A percentile compares a stretch with the other conserved stretches of the same genome.
These are phyloP conservation scores for Paramecium primaurelia DNA, from an alignment of 73 alveolate species.

Conservation along the genomic window DNA sequence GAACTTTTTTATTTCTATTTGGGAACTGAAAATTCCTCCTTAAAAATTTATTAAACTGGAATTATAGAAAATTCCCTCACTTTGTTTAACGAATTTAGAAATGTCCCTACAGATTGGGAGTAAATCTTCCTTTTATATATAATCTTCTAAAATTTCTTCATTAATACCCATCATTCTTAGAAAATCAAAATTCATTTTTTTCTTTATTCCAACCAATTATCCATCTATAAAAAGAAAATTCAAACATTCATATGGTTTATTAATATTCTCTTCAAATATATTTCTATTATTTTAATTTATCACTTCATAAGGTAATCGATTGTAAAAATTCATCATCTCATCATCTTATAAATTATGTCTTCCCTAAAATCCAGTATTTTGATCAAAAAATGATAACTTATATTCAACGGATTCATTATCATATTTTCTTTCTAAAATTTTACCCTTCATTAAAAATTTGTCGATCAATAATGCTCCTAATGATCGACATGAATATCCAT, in stretches of 20 bases:
- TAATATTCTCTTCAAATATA: background rate
- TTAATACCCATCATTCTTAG: background rate
- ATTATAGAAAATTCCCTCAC: background rate
- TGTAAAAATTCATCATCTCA: background rate
- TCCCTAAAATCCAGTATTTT: background rate
- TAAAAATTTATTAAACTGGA: background rate
- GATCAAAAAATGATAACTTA: background rate
- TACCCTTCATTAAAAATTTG: background rate
- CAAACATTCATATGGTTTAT: background rate
- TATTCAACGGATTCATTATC: background rate
- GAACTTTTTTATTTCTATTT: background rate
- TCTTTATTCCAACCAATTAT: background rate
- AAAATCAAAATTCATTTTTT: background rate
- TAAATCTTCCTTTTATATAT: background rate
- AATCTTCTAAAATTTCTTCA: background rate
- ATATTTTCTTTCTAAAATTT: background rate
- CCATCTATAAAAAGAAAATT: background rate
- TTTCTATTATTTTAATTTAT: background rate
- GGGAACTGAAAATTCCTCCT: background rate
- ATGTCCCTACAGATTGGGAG: background rate
- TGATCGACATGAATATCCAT: background rate
- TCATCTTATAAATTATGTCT: background rate
- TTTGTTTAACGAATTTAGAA: background rate
- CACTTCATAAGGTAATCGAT: background rate
- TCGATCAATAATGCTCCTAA: background rate